A percentile compares a stretch with the other conserved stretches of the same genome.
Conservation (phyloP, 257 asterid species). For the Gentiana straminea region DNA sequence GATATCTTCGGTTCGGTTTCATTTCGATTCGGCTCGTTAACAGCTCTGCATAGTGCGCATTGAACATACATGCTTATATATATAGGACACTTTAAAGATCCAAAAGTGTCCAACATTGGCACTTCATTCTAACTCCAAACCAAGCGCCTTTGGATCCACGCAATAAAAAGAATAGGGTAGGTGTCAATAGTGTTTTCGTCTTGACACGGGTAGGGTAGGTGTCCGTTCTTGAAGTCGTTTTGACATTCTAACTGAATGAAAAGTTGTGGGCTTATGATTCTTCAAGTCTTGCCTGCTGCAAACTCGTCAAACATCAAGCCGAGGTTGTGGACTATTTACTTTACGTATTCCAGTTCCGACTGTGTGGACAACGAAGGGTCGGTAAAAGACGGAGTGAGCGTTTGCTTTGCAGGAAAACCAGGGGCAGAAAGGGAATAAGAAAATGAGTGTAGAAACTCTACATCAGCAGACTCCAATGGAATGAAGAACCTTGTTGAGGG, state of each 20-base stretch:
- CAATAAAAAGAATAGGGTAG: too few species aligned
- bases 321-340: conserved; percentile 40
- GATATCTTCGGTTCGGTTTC: too few species aligned
- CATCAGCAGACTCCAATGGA: conserved; percentile 20
- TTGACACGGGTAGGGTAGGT: conserved; percentile 15
- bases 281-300: conserved; percentile 36
- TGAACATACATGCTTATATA: too few species aligned
- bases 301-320: conserved; percentile 51
- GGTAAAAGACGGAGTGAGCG: conserved; percentile 4
- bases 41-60: too few species aligned
- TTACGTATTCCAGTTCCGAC: conserved; percentile 61
- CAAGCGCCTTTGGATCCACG: too few species aligned
- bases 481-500: conserved; percentile 8
- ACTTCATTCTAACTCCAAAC: too few species aligned
- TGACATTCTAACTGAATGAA: conserved; percentile 42
- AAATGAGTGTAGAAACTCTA: conserved; percentile 75
- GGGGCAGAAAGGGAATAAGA: conserved; percentile 33
- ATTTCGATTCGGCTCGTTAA: too few species aligned
- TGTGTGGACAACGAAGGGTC: conserved; percentile 11
- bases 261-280: conserved; percentile 36
- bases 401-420: conserved; percentile 15
- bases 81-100: too few species aligned
- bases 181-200: conserved; percentile 18
- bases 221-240: conserved; percentile 16
- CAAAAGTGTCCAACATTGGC: too few species aligned